Evolutionary conservation across 306 rosid genomes (phyloP).

Genomic region (Quercus alba): DNA sequence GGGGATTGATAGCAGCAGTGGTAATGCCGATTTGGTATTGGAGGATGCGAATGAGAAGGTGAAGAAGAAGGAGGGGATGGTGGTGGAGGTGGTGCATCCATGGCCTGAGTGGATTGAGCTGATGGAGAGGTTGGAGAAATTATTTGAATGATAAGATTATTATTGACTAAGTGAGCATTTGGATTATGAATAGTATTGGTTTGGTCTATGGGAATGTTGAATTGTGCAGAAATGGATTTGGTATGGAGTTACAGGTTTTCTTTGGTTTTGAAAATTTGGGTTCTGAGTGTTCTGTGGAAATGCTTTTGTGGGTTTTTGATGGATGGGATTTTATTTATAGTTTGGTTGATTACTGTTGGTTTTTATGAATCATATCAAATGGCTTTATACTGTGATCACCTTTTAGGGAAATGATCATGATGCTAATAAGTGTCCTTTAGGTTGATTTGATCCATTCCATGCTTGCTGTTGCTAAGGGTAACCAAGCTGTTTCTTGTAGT

Average conservation of each 20-base stretch:
- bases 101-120: conserved; percentile 98
- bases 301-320: neutral
- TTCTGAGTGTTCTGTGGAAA: neutral
- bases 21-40: neutral
- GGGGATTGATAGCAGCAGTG: neutral
- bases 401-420: too few species aligned
- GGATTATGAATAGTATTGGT: neutral
- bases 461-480: neutral
- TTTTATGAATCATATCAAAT: too few species aligned
- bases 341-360: too few species aligned
- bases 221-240: neutral
- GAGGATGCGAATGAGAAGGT: conserved; percentile 13
- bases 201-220: neutral
- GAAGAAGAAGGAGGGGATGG: conserved; percentile 24
- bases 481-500: neutral
- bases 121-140: conserved; percentile 62
- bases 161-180: neutral
- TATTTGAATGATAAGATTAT: neutral
- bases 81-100: conserved; percentile 79
- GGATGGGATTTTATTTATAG: neutral
- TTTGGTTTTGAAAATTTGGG: neutral
- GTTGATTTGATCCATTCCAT: too few species aligned
- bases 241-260: neutral
- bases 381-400: too few species aligned
- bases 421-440: too few species aligned